phyloP scores from a whole-genome alignment of 225 moss, liverwort and hornwort genomes.

The Climacium dendroides region DNA sequence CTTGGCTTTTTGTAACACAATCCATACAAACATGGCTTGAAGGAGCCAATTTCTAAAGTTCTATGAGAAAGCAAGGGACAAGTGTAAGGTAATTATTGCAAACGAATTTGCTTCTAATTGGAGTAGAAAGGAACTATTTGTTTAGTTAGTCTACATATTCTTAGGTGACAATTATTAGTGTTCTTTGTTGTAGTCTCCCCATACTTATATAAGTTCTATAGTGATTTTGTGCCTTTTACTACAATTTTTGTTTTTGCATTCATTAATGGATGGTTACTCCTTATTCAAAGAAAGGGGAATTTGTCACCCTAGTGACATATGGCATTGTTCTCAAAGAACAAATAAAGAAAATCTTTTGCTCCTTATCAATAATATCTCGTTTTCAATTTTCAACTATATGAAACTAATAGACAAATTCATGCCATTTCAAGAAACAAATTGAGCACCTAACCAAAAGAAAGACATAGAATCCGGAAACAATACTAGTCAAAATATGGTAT shows the following conservation, averaged over 20 bases:
- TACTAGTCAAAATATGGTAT: rapidly evolving
- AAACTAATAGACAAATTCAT: neutral
- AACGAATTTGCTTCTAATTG: rapidly evolving
- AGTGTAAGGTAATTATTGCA: rapidly evolving
- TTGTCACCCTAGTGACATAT: rapidly evolving
- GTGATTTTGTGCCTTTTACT: rapidly evolving
- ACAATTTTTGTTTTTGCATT: rapidly evolving
- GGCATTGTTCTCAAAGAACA: rapidly evolving
- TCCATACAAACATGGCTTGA: rapidly evolving
- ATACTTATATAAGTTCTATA: neutral
- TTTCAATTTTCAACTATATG: neutral
- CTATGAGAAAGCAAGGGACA: rapidly evolving
- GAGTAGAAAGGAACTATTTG: rapidly evolving
- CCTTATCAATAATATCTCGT: too few relatives aligned
- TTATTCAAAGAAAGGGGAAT: rapidly evolving
- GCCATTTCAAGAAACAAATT: neutral
- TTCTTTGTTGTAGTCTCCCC: rapidly evolving
- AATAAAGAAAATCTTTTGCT: neutral
- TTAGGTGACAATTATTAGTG: too few relatives aligned
- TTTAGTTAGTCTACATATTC: neutral
- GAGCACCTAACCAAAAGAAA: too few relatives aligned
- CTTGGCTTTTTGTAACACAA: neutral
- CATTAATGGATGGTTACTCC: neutral
- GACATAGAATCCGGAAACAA: neutral
- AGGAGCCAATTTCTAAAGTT: neutral